These are phyloP conservation scores for Gracilaria caudata DNA, from an alignment of 23 red algal species.

Conservation along the genomic window DNA sequence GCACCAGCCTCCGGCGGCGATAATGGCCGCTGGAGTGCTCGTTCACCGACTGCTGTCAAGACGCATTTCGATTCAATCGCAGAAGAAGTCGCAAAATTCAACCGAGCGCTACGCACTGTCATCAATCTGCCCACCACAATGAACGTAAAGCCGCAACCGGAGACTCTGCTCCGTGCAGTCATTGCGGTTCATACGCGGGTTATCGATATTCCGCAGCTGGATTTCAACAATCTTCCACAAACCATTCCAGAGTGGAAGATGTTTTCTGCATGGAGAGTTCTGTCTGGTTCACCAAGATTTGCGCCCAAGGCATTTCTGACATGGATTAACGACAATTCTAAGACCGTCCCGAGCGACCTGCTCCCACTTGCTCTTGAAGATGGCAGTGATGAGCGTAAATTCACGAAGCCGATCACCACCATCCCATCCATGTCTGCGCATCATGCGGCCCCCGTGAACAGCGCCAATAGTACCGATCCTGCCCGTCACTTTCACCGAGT, in stretches of 20 bases:
- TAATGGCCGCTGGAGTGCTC: constrained; percentile 41
- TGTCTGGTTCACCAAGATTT: constrained; percentile 34
- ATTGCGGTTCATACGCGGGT: constrained; percentile 33
- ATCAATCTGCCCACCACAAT: constrained; percentile 22
- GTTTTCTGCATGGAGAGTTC: constrained; percentile 45
- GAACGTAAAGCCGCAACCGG: constrained; percentile 12
- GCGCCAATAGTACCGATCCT: constrained; percentile 12
- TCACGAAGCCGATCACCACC: not conserved
- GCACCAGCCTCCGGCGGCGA: constrained; percentile 20
- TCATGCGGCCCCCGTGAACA: not conserved
- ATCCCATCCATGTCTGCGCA: not conserved
- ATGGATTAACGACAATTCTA: not conserved
- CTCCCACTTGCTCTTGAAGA: not conserved
- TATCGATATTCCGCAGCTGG: constrained; percentile 30
- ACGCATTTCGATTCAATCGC: constrained; percentile 72
- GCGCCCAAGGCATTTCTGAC: constrained; percentile 27
- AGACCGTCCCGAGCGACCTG: not conserved
- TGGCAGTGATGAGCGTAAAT: not conserved
- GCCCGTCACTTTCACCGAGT: constrained; percentile 8
- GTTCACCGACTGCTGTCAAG: constrained; percentile 64
- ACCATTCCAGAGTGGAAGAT: constrained; percentile 56
- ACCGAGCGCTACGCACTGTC: constrained; percentile 26
- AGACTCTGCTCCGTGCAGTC: constrained; percentile 36
- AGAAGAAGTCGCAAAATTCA: constrained; percentile 59
- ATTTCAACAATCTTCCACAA: constrained; percentile 48